Percentiles rank a stretch among this genome's conserved stretches.
These are phyloP conservation scores for Nakazawaea ambrosiae DNA, from an alignment of 805 yeast species.

Conservation along the genomic window DNA sequence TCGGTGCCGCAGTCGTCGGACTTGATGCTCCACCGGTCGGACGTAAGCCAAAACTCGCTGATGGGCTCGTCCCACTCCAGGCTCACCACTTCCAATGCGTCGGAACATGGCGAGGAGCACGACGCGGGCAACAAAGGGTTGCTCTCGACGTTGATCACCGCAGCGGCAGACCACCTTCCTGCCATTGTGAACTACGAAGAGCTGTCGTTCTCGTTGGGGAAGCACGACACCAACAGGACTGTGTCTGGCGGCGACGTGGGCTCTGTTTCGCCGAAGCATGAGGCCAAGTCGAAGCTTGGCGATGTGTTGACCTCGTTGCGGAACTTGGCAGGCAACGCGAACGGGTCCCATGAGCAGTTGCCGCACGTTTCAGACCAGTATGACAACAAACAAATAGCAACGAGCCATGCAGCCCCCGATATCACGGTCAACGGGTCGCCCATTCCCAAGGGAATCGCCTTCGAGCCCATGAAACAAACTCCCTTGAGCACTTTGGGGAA, in stretches of 20 bases:
- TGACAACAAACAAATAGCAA: neutral
- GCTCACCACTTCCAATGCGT: neutral
- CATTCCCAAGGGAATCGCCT: constrained; percentile 28
- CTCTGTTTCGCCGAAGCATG: too few species aligned
- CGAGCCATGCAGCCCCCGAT: neutral
- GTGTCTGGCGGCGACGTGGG: neutral
- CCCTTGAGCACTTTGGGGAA: constrained; percentile 41
- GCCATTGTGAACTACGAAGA: neutral
- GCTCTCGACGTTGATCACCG: constrained; percentile 35
- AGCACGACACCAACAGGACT: neutral
- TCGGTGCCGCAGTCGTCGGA: too few species aligned
- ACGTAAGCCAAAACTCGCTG: too few species aligned
- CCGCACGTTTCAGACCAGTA: too few species aligned
- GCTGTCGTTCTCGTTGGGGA: too few species aligned
- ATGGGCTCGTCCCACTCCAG: neutral
- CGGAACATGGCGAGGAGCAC: neutral
- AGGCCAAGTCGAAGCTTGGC: neutral
- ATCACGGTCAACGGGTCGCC: neutral
- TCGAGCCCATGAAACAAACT: constrained; percentile 39
- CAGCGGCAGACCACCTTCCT: constrained; percentile 28
- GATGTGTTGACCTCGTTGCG: neutral
- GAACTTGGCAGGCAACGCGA: too few species aligned
- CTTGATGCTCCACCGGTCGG: too few species aligned
- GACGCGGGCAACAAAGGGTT: constrained; percentile 22
- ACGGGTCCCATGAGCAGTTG: too few species aligned